These are phyloP conservation scores for Phytophthora foliorum DNA, from an alignment of 352 stramenopile genomes.

Conservation along the genomic window DNA sequence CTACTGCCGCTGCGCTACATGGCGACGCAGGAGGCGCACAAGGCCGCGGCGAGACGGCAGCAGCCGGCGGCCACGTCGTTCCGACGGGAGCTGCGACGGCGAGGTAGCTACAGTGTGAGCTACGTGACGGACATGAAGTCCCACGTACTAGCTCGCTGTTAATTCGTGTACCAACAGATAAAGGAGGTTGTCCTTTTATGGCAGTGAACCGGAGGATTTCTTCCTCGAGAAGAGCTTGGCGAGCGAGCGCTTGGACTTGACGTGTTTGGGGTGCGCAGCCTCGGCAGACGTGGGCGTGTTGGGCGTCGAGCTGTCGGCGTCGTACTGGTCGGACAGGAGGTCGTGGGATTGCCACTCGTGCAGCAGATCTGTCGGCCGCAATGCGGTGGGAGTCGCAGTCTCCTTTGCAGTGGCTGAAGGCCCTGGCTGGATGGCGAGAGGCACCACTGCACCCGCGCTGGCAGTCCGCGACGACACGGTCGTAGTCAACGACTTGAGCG, in stretches of 20 bases:
- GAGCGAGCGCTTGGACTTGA: slow-evolving; percentile 39
- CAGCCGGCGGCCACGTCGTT: slow-evolving; percentile 69
- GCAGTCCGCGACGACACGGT: slow-evolving; percentile 34
- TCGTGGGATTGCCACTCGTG: slow-evolving; percentile 14
- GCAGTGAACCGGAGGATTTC: slow-evolving; percentile 30
- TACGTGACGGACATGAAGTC: slow-evolving; percentile 91
- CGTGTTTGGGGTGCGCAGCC: slow-evolving; percentile 7
- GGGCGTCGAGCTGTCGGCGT: slow-evolving; percentile 24
- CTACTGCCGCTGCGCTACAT: slow-evolving; percentile 68
- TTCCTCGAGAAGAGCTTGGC: slow-evolving; percentile 48
- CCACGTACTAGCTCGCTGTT: slow-evolving; percentile 79
- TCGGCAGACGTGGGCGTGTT: slow-evolving; percentile 25
- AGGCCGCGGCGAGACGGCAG: slow-evolving; percentile 31
- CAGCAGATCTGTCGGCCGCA: slow-evolving; percentile 16
- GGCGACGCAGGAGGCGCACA: slow-evolving; percentile 43
- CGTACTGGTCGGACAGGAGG: slow-evolving; percentile 5
- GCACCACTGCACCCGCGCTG: slow-evolving; percentile 27
- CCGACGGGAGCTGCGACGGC: slow-evolving; percentile 78
- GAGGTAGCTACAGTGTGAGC: slow-evolving; percentile 90
- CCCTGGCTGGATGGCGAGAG: slow-evolving; percentile 4
- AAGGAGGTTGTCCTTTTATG: no score
- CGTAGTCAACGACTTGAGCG: slow-evolving; percentile 59
- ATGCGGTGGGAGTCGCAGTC: background rate
- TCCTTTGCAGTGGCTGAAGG: background rate
- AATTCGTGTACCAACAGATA: no score